Conservation (phyloP, 495 filamentous ascomycete genomes). For the Bacidia rubella region DNA sequence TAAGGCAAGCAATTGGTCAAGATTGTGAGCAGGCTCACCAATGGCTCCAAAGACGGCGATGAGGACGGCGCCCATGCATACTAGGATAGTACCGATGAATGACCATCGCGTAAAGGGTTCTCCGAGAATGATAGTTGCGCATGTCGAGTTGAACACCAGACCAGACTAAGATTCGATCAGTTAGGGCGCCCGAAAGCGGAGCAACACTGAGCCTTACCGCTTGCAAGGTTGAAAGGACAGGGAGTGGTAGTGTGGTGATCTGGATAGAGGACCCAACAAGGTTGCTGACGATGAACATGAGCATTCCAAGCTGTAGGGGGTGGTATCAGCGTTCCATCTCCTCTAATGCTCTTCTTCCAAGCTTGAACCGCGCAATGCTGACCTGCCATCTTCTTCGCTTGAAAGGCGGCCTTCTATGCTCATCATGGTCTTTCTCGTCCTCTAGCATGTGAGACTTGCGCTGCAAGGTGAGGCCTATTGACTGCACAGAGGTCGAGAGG, state of each 20-base stretch:
- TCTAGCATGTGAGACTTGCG: slow-evolving; percentile 97
- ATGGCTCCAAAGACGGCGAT: slow-evolving; percentile 93
- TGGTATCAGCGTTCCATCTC: slow-evolving; percentile 2
- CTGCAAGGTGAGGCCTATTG: slow-evolving; percentile 91
- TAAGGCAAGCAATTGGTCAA: slow-evolving; percentile 68
- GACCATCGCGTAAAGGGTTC: slow-evolving; percentile 93
- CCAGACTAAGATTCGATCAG: slow-evolving; percentile 50
- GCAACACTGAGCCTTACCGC: slow-evolving; percentile 37
- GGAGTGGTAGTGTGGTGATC: slow-evolving; percentile 89
- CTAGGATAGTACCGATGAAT: slow-evolving; percentile 73
- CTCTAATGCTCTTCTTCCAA: not conserved
- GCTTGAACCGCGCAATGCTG: slow-evolving; percentile 8
- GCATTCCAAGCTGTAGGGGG: slow-evolving; percentile 58
- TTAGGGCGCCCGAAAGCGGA: slow-evolving; percentile 2
- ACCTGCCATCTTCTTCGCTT: slow-evolving; percentile 88
- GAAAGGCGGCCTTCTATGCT: slow-evolving; percentile 73
- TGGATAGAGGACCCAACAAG: slow-evolving; percentile 91
- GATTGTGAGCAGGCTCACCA: slow-evolving; percentile 81
- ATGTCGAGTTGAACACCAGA: slow-evolving; percentile 95
- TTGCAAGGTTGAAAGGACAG: slow-evolving; percentile 89
- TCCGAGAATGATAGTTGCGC: slow-evolving; percentile 81
- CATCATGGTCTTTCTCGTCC: slow-evolving; percentile 76
- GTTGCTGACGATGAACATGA: slow-evolving; percentile 91
- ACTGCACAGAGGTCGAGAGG: slow-evolving; percentile 84
- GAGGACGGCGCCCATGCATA: slow-evolving; percentile 70